Percentiles rank a stretch among this genome's conserved stretches.
Evolutionary conservation across 192 early-diverging fungal genomes (phyloP).

Genomic region (Tieghemiomyces parasiticus): DNA sequence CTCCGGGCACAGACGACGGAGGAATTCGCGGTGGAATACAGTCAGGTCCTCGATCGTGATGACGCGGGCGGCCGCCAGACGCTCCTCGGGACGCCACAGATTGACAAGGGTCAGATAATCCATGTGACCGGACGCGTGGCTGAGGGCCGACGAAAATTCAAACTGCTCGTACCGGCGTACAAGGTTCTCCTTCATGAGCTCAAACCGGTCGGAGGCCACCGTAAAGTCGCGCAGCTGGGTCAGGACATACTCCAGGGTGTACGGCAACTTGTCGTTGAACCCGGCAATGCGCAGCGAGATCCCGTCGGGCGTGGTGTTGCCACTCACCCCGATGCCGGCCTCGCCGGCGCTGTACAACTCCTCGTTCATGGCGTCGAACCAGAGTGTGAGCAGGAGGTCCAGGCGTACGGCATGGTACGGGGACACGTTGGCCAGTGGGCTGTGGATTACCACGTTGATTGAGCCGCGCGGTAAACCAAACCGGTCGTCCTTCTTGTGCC

Average conservation of each 20-base stretch:
- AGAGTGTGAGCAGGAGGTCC: constrained; percentile 55
- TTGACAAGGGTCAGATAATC: constrained; percentile 59
- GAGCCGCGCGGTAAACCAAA: constrained; percentile 85
- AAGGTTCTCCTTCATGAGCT: constrained; percentile 63
- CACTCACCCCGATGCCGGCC: constrained; percentile 65
- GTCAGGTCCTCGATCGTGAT: constrained; percentile 60
- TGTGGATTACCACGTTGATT: constrained; percentile 50
- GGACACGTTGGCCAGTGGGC: constrained; percentile 60
- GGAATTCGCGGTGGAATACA: constrained; percentile 55
- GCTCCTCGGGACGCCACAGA: constrained; percentile 67
- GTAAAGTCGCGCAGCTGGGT: constrained; percentile 44
- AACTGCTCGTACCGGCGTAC: constrained; percentile 62
- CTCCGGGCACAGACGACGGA: constrained; percentile 55
- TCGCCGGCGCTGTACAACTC: constrained; percentile 82
- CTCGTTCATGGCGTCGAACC: constrained; percentile 75
- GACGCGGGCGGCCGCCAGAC: constrained; percentile 48
- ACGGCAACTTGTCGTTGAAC: constrained; percentile 75
- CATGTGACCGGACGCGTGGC: constrained; percentile 62
- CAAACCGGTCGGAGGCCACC: constrained; percentile 58
- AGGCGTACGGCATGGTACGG: constrained; percentile 54
- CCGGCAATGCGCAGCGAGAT: constrained; percentile 56
- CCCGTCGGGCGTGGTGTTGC: constrained; percentile 57
- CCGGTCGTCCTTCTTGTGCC: constrained; percentile 91
- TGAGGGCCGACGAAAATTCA: constrained; percentile 58
- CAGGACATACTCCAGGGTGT: constrained; percentile 54